Evolutionary conservation across 2,329 filamentous ascomycete genomes (phyloP).

Genomic region (Talaromyces albobiverticillius): DNA sequence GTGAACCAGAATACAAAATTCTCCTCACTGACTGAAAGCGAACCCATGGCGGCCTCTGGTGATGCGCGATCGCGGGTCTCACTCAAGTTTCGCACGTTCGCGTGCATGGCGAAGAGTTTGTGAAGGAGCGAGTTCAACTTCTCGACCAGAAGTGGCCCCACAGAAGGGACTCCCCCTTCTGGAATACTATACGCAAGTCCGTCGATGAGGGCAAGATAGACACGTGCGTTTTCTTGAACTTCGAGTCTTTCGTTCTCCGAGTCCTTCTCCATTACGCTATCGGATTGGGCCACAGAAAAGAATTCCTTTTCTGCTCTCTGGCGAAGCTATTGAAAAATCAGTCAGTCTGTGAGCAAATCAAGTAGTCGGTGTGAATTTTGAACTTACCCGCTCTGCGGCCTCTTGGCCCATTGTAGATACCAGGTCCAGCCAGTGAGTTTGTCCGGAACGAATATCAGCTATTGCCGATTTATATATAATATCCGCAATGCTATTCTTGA

Average conservation of each 20-base stretch:
- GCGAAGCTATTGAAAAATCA: constrained; percentile 30
- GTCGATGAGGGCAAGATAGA: constrained; percentile 40
- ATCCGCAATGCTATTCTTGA: constrained; percentile 34
- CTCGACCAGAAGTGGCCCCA: constrained; percentile 36
- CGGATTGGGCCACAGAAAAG: constrained; percentile 33
- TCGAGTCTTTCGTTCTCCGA: constrained; percentile 15
- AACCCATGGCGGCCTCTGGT: constrained; percentile 16
- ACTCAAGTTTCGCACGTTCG: constrained; percentile 19
- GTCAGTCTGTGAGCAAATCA: neutral
- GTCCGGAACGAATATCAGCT: constrained; percentile 31
- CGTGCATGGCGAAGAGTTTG: constrained; percentile 31
- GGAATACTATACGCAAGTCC: constrained; percentile 37
- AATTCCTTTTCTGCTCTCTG: constrained; percentile 41
- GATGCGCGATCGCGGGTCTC: constrained; percentile 17
- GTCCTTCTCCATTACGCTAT: constrained; percentile 19
- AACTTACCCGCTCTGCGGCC: constrained; percentile 32
- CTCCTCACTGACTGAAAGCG: constrained; percentile 27
- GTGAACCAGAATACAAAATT: constrained; percentile 40
- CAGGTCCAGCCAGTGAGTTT: constrained; percentile 38
- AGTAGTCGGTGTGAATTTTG: neutral
- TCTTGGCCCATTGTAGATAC: constrained; percentile 37
- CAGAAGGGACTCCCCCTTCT: constrained; percentile 28
- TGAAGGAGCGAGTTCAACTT: constrained; percentile 40
- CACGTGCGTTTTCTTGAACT: constrained; percentile 30
- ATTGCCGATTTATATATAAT: constrained; percentile 40